phyloP scores from a whole-genome alignment of 1,284 basidiomycete genomes.

The Fomitopsis palustris region DNA sequence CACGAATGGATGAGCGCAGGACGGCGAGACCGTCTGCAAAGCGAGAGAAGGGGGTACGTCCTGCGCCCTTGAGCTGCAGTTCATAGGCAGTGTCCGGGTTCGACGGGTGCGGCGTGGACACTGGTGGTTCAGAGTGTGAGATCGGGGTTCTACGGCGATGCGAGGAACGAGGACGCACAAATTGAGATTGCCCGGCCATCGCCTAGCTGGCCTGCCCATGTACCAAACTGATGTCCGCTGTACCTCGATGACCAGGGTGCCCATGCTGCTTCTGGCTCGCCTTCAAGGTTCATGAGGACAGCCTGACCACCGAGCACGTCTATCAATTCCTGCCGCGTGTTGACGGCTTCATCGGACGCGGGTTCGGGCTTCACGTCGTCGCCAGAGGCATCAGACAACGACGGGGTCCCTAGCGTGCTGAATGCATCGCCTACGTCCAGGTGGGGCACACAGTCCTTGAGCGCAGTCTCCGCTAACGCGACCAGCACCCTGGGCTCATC shows the following conservation, averaged over 20 bases:
- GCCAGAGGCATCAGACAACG: constrained; percentile 31
- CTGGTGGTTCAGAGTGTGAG: constrained; percentile 32
- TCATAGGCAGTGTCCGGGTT: constrained; percentile 64
- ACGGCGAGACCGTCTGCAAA: constrained; percentile 92
- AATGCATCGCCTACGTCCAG: constrained; percentile 87
- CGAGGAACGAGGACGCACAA: constrained; percentile 40
- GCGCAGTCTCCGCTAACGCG: constrained; percentile 60
- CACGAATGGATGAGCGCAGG: constrained; percentile 86
- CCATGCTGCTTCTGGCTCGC: constrained; percentile 47
- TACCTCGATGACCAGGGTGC: constrained; percentile 90
- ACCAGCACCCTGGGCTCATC: constrained; percentile 66
- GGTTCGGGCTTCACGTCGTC: constrained; percentile 18
- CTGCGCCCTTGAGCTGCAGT: constrained; percentile 92
- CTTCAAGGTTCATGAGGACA: constrained; percentile 55
- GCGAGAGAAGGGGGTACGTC: constrained; percentile 92
- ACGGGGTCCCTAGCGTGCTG: constrained; percentile 53
- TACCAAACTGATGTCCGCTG: constrained; percentile 90
- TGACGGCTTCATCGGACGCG: constrained; percentile 35
- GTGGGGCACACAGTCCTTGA: constrained; percentile 79
- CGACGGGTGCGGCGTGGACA: constrained; percentile 71
- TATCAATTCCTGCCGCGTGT: constrained; percentile 64
- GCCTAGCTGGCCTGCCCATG: constrained; percentile 95
- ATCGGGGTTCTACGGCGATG: background rate
- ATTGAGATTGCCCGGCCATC: constrained; percentile 93
- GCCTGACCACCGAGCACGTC: constrained; percentile 80